These are phyloP conservation scores for Boletus reticuloceps DNA, from an alignment of 768 basidiomycete species.

Conservation along the genomic window DNA sequence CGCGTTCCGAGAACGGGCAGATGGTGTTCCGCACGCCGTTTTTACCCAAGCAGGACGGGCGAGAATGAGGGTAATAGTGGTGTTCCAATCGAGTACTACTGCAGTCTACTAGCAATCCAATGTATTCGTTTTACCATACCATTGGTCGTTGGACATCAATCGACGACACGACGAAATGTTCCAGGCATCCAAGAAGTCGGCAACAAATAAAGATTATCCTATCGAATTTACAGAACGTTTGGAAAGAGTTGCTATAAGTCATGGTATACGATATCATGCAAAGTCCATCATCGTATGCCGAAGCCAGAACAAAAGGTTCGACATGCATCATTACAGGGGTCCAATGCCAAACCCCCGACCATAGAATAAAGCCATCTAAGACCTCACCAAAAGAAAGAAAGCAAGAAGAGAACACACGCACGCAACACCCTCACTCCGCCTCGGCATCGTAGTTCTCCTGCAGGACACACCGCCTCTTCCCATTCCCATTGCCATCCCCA, in stretches of 20 bases:
- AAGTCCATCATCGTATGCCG: neutral
- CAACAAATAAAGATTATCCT: no score
- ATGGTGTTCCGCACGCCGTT: neutral
- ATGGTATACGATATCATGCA: neutral
- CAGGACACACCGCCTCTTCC: slow-evolving; percentile 2
- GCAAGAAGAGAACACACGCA: neutral
- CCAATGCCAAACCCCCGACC: neutral
- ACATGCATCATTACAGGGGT: slow-evolving; percentile 2
- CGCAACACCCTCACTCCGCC: slow-evolving; percentile 9
- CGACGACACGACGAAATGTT: no score
- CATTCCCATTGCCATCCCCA: slow-evolving; percentile 22
- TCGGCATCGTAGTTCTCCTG: slow-evolving; percentile 15
- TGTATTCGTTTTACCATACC: no score
- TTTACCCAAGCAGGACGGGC: slow-evolving; percentile 4
- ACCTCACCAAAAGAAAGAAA: neutral
- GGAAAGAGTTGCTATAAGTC: neutral
- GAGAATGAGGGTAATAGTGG: neutral
- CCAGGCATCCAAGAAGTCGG: no score
- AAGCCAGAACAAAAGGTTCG: no score
- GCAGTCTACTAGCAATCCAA: no score
- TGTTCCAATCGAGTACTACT: no score
- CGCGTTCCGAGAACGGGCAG: slow-evolving; percentile 7
- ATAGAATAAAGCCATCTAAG: neutral
- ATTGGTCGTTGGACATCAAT: no score
- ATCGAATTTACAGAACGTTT: no score